Evolutionary conservation across 805 yeast genomes (phyloP).

Genomic region (Ogataea kodamae): DNA sequence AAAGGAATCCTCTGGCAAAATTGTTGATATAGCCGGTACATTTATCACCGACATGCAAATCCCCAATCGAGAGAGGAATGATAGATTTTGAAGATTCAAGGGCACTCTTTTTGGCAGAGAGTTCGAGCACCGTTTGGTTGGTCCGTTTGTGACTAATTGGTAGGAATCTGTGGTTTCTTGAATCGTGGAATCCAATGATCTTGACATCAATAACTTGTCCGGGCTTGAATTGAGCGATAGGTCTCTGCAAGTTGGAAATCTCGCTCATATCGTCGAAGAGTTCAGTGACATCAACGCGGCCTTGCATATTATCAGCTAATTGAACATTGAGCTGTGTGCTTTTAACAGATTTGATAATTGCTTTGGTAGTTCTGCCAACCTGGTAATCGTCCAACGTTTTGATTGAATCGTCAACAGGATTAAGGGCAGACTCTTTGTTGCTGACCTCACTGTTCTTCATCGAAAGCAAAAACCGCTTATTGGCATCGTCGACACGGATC

Average conservation of each 20-base stretch:
- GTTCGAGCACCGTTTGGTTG: conserved; percentile 58
- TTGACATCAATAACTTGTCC: conserved; percentile 60
- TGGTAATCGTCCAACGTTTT: conserved; percentile 47
- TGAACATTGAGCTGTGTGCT: conserved; percentile 71
- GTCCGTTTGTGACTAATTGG: conserved; percentile 60
- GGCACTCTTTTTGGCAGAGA: conserved; percentile 50
- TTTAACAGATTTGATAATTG: conserved; percentile 57
- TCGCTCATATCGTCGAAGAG: conserved; percentile 51
- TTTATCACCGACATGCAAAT: conserved; percentile 47
- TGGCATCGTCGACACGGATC: conserved; percentile 62
- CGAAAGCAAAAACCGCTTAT: conserved; percentile 67
- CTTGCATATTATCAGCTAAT: conserved; percentile 74
- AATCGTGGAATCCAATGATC: conserved; percentile 75
- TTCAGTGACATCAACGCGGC: conserved; percentile 75
- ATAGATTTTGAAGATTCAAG: conserved; percentile 22
- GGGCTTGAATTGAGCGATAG: conserved; percentile 54
- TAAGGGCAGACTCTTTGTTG: conserved; percentile 35
- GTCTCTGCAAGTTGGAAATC: conserved; percentile 54
- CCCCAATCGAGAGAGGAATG: conserved; percentile 36
- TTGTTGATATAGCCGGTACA: conserved; percentile 65
- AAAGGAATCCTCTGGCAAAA: conserved; percentile 53
- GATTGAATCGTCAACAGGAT: conserved; percentile 59
- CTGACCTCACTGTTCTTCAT: conserved; percentile 37
- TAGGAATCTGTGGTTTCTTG: conserved; percentile 60
- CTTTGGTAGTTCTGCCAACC: conserved; percentile 62